phyloP scores from a whole-genome alignment of 345 rosid genomes.

The Salix exigua region DNA sequence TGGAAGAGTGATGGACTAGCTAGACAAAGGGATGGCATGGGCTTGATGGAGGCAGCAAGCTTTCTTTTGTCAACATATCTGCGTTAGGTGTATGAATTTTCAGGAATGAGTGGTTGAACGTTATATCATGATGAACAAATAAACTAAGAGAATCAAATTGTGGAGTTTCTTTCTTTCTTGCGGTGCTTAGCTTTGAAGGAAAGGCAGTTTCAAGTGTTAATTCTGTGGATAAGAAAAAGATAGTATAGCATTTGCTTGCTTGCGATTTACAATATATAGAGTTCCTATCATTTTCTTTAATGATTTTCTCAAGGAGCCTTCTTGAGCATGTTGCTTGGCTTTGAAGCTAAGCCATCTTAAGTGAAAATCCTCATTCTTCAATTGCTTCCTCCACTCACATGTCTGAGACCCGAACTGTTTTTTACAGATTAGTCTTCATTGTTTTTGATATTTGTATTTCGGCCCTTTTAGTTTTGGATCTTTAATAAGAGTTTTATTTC shows the following conservation, averaged over 20 bases:
- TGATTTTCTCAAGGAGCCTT: neutral
- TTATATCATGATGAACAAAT: neutral
- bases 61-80: slow-evolving; percentile 20
- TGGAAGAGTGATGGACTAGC: neutral
- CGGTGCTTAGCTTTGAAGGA: slow-evolving; percentile 49
- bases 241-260: neutral
- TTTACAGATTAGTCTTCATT: too few relatives aligned
- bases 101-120: neutral
- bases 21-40: neutral
- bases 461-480: too few relatives aligned
- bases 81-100: slow-evolving; percentile 2
- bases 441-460: too few relatives aligned
- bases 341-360: slow-evolving; percentile 39
- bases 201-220: slow-evolving; percentile 20
- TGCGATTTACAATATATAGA: neutral
- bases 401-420: neutral
- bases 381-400: neutral
- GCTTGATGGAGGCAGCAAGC: neutral
- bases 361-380: neutral
- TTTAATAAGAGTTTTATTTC: too few relatives aligned
- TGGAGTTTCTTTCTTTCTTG: neutral
- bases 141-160: neutral
- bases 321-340: slow-evolving; percentile 30
- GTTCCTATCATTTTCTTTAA: neutral
- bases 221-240: slow-evolving; percentile 7